Evolutionary conservation across 2,329 filamentous ascomycete genomes (phyloP), one percentile per base, ranked within the genome.

Genomic region (Bipolaris cookei): DNA sequence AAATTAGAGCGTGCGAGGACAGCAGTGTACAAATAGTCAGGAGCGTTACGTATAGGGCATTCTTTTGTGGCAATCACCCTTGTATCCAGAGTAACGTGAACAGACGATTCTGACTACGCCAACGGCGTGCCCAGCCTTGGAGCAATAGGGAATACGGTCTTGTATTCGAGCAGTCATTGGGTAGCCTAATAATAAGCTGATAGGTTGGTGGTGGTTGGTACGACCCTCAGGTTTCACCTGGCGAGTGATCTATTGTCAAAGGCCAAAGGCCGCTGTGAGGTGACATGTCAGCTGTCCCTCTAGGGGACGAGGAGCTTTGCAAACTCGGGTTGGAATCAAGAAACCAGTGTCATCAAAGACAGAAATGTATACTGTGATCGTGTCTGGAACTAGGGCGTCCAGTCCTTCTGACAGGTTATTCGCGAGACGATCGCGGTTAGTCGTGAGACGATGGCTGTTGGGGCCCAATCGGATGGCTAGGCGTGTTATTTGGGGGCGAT

Each of bases 101-200:
- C 20, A 25, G 21, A 10, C 6, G 10, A 39, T 16, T 20, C 37
- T 39, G 3, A 18, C 18, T 28, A 25, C 2, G 23, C 41, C 16
- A 8, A 18, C 28, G 47, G 38, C 28, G 32, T 59, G 46, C 34
- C 46, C 43, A 47, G 35, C 51, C 39, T 18, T 34, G 13, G 42
- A 21, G 28, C 45, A 44, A 38, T 16, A 46, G 23, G 47, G 8
- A 42, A 20, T 28, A 35, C 49, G 30, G 25, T 18, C 30, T 51
- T 62, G 55, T 39, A 53, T 54, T 47, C 59, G 59, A 53, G 48
- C 28, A 25, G 37, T 8, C 18, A 57, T 59, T 58, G 57, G 57
- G 18, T 39, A 53, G 48, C 43, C 52, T 57, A 23, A 50, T 38
- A 28, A 64, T 61, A 57, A 63, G 62, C 56, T 63, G 54, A 62